A percentile compares a stretch with the other conserved stretches of the same genome.
phyloP scores from a whole-genome alignment of 2,329 filamentous ascomycete species.

The Colletotrichum sublineola region DNA sequence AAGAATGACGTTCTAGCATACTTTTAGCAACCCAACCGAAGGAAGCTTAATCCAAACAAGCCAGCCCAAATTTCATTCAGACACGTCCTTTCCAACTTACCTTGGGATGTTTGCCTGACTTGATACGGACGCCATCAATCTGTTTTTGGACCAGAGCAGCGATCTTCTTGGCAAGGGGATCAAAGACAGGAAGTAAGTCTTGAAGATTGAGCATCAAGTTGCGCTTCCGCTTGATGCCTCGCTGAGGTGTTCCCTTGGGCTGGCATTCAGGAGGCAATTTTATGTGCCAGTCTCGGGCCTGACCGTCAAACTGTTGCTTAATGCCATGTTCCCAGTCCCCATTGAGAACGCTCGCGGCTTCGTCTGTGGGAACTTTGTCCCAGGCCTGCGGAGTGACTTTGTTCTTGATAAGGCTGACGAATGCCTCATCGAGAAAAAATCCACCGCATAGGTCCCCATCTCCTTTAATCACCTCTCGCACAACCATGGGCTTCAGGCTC shows the following conservation, averaged over 20 bases:
- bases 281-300: conserved; percentile 35
- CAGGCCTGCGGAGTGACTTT: conserved; percentile 42
- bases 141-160: conserved; percentile 47
- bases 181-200: conserved; percentile 47
- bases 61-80: rapidly evolving
- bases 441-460: conserved; percentile 57
- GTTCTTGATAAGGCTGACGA: conserved; percentile 47
- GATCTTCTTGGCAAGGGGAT: conserved; percentile 44
- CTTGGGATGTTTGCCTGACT: conserved; percentile 45
- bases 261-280: conserved; percentile 39
- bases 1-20: conserved; percentile 52
- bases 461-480: conserved; percentile 55
- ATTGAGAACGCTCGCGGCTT: conserved; percentile 33
- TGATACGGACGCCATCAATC: conserved; percentile 38
- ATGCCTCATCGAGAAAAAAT: conserved; percentile 56
- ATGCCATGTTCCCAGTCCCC: conserved; percentile 47
- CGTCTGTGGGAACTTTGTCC: background rate
- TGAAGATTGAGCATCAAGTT: background rate
- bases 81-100: conserved; percentile 37
- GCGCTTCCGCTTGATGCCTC: conserved; percentile 11
- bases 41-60: background rate
- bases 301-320: conserved; percentile 44
- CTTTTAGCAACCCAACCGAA: background rate
- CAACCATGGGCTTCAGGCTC: conserved; percentile 43
- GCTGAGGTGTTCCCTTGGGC: rapidly evolving